Conservation (phyloP, 2,329 filamentous ascomycete species). For the Teratosphaeria destructans region DNA sequence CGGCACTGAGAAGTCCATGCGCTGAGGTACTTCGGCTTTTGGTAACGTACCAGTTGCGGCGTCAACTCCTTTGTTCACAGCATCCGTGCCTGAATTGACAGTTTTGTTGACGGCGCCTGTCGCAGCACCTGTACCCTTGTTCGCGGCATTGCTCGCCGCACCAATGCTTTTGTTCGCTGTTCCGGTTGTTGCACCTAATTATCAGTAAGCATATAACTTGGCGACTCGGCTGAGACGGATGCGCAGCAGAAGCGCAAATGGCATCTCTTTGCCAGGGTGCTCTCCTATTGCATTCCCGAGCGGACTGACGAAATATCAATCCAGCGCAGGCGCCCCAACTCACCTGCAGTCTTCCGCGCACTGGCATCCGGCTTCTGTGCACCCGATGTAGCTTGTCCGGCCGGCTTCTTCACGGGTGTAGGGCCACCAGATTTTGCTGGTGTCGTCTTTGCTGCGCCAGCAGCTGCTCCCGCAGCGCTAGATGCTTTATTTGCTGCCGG, state of each 20-base stretch:
- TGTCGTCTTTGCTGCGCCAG: slow-evolving; percentile 5
- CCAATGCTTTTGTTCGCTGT: slow-evolving; percentile 18
- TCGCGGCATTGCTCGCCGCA: slow-evolving; percentile 9
- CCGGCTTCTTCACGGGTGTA: slow-evolving; percentile 9
- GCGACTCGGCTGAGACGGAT: not conserved
- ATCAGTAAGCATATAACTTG: not conserved
- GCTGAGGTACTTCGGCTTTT: slow-evolving; percentile 7
- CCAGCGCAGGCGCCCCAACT: not conserved
- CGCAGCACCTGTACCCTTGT: slow-evolving; percentile 8
- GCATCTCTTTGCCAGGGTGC: not conserved
- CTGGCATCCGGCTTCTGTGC: slow-evolving; percentile 6
- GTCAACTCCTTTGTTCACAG: slow-evolving; percentile 19
- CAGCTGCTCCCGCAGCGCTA: not conserved
- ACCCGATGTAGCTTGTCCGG: slow-evolving; percentile 8
- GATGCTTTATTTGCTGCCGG: slow-evolving; percentile 9
- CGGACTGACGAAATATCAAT: not conserved
- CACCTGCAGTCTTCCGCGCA: slow-evolving; percentile 4
- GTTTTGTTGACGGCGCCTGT: slow-evolving; percentile 19
- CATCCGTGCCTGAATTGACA: slow-evolving; percentile 13
- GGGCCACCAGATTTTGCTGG: slow-evolving; percentile 11
- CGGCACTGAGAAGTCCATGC: slow-evolving; percentile 12
- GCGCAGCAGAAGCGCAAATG: not conserved
- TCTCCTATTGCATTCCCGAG: too few species aligned
- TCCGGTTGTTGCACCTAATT: slow-evolving; percentile 7
- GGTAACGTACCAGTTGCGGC: slow-evolving; percentile 22